These are phyloP conservation scores for Aquilaria malaccensis DNA, from an alignment of 345 rosid species.

Conservation along the genomic window DNA sequence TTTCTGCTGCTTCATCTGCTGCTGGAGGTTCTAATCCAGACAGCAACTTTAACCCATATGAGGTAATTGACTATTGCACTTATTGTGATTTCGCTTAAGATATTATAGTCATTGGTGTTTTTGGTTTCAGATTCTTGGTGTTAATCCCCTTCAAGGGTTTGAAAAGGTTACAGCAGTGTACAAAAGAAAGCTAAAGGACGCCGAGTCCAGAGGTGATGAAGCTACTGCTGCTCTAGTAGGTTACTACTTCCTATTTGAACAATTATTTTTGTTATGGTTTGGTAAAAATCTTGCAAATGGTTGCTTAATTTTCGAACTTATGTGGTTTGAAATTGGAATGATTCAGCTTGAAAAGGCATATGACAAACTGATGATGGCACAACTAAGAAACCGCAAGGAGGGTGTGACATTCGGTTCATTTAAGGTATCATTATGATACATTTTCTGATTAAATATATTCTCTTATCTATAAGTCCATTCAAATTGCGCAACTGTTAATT, in stretches of 20 bases:
- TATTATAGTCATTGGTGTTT: neutral
- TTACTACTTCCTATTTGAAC: constrained; percentile 10
- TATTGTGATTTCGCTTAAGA: neutral
- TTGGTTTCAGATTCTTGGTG: constrained; percentile 75
- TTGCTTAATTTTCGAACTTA: constrained; percentile 7
- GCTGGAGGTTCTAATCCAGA: constrained; percentile 66
- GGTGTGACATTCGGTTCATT: constrained; percentile 84
- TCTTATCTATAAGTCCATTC: no score
- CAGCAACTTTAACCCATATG: constrained; percentile 69
- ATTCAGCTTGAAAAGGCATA: constrained; percentile 95
- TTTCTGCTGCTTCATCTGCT: constrained; percentile 60
- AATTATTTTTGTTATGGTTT: no score
- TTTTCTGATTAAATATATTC: neutral
- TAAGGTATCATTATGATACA: constrained; percentile 33
- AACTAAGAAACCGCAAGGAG: constrained; percentile 67
- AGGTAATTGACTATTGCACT: constrained; percentile 35
- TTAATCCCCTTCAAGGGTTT: constrained; percentile 75
- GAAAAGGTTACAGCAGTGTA: constrained; percentile 66
- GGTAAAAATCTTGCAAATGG: no score
- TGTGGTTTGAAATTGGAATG: constrained; percentile 9
- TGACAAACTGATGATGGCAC: constrained; percentile 93
- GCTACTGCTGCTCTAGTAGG: constrained; percentile 70
- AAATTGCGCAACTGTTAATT: no score
- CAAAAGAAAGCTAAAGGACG: constrained; percentile 71
- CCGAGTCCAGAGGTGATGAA: constrained; percentile 74